A percentile compares a stretch with the other conserved stretches of the same genome.
Conservation (phyloP, 164 flowering plant genomes). For the Malania oleifera region DNA sequence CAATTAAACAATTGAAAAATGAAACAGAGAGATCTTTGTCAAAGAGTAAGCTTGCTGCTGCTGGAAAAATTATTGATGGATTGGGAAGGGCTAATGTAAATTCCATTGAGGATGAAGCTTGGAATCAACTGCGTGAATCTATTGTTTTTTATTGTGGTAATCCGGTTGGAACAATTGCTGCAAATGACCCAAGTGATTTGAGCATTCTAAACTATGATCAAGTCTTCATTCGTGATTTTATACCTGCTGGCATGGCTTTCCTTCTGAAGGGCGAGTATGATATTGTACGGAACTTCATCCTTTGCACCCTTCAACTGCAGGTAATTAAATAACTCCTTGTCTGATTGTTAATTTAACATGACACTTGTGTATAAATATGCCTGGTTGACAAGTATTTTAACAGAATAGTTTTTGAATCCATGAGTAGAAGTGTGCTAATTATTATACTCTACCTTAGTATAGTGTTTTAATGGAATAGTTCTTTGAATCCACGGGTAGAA, state of each 20-base stretch:
- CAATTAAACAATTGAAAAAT: slow-evolving; percentile 17
- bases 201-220: slow-evolving; percentile 66
- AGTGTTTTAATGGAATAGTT: no score
- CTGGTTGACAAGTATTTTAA: no score
- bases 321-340: slow-evolving; percentile 22
- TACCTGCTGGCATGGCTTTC: slow-evolving; percentile 80
- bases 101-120: slow-evolving; percentile 71
- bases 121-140: slow-evolving; percentile 55
- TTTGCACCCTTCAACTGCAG: slow-evolving; percentile 80
- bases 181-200: slow-evolving; percentile 47
- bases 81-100: slow-evolving; percentile 8
- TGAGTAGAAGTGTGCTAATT: no score
- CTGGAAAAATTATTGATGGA: slow-evolving; percentile 14
- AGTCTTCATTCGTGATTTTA: slow-evolving; percentile 76
- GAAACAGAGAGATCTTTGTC: slow-evolving; percentile 22
- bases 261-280: slow-evolving; percentile 82
- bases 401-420: no score
- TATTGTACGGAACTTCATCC: slow-evolving; percentile 74
- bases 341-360: background rate
- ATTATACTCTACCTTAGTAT: no score
- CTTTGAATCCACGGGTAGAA: no score
- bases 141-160: slow-evolving; percentile 61
- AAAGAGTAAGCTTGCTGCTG: slow-evolving; percentile 17
- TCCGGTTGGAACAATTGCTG: slow-evolving; percentile 82
- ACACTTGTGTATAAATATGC: no score